phyloP scores from a whole-genome alignment of 2,329 filamentous ascomycete genomes.

The Fusarium haematococcum region DNA sequence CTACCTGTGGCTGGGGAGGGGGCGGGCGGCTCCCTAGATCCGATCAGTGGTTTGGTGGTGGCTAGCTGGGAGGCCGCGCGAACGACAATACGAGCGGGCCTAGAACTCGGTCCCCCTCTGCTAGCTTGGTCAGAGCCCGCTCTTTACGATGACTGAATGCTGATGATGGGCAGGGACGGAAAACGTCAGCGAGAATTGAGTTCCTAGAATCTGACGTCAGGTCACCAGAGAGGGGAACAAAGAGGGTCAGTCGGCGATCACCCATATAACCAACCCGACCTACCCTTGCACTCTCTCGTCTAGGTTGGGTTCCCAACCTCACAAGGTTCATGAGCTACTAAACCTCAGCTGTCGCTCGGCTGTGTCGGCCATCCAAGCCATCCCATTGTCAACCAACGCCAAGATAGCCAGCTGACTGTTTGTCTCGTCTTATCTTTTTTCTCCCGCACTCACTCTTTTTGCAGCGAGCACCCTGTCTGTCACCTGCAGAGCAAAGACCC shows the following conservation, averaged over 20 bases:
- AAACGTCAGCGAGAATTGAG: neutral
- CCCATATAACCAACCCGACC: neutral
- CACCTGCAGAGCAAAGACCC: neutral
- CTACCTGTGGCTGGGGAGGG: neutral
- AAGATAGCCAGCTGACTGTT: neutral
- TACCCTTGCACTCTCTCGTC: neutral
- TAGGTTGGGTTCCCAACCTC: neutral
- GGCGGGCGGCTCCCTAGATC: neutral
- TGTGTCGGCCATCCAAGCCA: neutral
- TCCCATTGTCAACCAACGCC: neutral
- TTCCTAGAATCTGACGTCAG: constrained; percentile 5
- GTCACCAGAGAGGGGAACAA: neutral
- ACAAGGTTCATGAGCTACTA: neutral
- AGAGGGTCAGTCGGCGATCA: neutral
- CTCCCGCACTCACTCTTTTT: neutral
- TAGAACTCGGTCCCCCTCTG: neutral
- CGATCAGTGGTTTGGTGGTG: neutral
- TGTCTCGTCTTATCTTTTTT: neutral
- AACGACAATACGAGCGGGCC: neutral
- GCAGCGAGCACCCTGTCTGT: neutral
- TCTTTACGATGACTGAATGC: neutral
- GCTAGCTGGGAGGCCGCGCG: neutral
- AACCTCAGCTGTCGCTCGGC: neutral
- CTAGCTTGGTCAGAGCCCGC: neutral
- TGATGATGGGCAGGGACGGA: neutral